Evolutionary conservation across 1,139 yeast species (phyloP).

Genomic region (Saccharomyces hybrid): DNA sequence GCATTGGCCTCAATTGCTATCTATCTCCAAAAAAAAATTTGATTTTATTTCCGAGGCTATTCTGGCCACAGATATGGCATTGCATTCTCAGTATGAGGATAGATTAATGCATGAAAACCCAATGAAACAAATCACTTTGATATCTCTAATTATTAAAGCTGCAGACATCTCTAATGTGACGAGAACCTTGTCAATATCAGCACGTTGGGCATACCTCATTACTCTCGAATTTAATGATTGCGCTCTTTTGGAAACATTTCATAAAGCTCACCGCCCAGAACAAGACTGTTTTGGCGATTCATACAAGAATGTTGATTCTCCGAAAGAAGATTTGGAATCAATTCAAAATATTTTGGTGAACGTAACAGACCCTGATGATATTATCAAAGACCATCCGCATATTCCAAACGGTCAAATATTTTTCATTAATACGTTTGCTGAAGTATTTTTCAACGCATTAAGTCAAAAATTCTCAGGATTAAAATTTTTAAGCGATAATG

Average conservation of each 20-base stretch:
- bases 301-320: background rate
- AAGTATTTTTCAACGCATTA: slow-evolving; percentile 60
- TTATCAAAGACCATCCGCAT: slow-evolving; percentile 37
- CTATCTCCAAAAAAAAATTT: slow-evolving; percentile 8
- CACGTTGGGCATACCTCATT: slow-evolving; percentile 79
- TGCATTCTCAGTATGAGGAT: slow-evolving; percentile 65
- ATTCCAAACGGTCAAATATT: slow-evolving; percentile 72
- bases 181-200: slow-evolving; percentile 64
- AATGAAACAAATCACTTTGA: slow-evolving; percentile 34
- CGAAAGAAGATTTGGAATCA: slow-evolving; percentile 3
- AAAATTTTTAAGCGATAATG: slow-evolving; percentile 39
- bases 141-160: slow-evolving; percentile 73
- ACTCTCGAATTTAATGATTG: slow-evolving; percentile 73
- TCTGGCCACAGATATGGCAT: slow-evolving; percentile 91
- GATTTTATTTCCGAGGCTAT: slow-evolving; percentile 36
- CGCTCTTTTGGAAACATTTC: slow-evolving; percentile 42
- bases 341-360: slow-evolving; percentile 4
- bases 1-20: slow-evolving; percentile 53
- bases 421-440: slow-evolving; percentile 77
- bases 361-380: slow-evolving; percentile 11
- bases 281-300: background rate
- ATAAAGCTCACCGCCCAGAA: slow-evolving; percentile 16
- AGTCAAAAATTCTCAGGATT: slow-evolving; percentile 51
- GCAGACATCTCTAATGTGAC: slow-evolving; percentile 93
- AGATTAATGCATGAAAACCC: slow-evolving; percentile 15